Evolutionary conservation across 179 eudicot genomes (phyloP).

Genomic region (Actinidia arguta): DNA sequence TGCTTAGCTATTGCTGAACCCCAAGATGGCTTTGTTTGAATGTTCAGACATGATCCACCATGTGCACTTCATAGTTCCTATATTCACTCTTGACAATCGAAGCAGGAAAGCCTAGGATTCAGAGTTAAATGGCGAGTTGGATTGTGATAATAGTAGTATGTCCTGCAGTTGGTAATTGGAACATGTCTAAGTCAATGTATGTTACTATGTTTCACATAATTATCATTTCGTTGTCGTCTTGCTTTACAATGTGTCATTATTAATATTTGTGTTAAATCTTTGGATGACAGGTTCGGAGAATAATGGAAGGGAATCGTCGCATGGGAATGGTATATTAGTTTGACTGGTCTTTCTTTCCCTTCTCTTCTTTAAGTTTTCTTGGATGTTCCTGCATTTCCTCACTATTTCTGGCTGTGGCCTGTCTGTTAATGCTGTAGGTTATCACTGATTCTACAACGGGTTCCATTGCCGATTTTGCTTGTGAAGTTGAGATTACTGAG

Average conservation of each 20-base stretch:
- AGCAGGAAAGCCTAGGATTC: conserved; percentile 6
- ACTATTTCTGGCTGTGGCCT: conserved; percentile 28
- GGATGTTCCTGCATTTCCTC: conserved; percentile 24
- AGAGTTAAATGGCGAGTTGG: background rate
- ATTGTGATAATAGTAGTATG: background rate
- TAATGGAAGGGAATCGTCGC: conserved; percentile 99
- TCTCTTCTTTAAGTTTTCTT: conserved; percentile 26
- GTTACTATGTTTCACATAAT: background rate
- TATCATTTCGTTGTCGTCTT: background rate
- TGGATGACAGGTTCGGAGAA: conserved; percentile 90
- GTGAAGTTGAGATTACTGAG: conserved; percentile 99
- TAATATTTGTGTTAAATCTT: conserved; percentile 29
- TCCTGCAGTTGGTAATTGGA: background rate
- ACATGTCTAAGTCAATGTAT: background rate
- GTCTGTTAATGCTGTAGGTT: conserved; percentile 63
- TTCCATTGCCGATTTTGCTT: conserved; percentile 88
- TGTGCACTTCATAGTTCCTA: conserved; percentile 6
- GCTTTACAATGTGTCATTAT: background rate
- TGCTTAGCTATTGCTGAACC: background rate
- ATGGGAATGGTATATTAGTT: conserved; percentile 95
- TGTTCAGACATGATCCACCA: background rate
- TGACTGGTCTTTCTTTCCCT: conserved; percentile 27
- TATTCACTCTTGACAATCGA: background rate
- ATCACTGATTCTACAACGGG: conserved; percentile 80
- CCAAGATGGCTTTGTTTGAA: conserved; percentile 1